A percentile compares a stretch with the other conserved stretches of the same genome.
phyloP scores from a whole-genome alignment of 495 filamentous ascomycete genomes.

The Penicillium mononematosum region DNA sequence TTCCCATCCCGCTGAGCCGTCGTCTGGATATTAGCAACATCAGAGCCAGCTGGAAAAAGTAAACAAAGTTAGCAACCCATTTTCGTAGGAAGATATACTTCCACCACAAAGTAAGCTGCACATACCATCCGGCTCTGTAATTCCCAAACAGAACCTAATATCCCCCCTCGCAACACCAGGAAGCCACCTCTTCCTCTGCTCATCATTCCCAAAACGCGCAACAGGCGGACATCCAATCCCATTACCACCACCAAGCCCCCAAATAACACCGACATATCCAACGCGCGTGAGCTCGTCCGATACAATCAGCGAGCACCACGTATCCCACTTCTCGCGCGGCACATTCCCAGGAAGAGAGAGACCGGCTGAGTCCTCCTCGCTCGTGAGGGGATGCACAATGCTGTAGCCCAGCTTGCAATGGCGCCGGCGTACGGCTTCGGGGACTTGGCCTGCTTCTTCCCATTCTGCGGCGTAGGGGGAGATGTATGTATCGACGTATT shows the following conservation, averaged over 20 bases:
- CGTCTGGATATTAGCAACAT: conserved; percentile 54
- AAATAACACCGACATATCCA: conserved; percentile 45
- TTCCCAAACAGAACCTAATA: conserved; percentile 53
- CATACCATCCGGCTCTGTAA: conserved; percentile 55
- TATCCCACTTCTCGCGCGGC: conserved; percentile 48
- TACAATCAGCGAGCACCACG: conserved; percentile 49
- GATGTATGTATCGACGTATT: conserved; percentile 47
- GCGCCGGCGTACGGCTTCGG: conserved; percentile 34
- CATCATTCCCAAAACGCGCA: conserved; percentile 49
- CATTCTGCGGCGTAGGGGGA: conserved; percentile 48
- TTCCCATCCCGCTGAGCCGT: conserved; percentile 47
- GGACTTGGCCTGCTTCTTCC: conserved; percentile 48
- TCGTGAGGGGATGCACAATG: conserved; percentile 40
- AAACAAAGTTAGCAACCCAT: conserved; percentile 4
- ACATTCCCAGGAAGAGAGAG: conserved; percentile 41
- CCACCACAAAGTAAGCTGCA: not conserved
- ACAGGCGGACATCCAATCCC: conserved; percentile 55
- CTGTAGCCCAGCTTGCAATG: conserved; percentile 43
- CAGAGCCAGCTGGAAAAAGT: conserved; percentile 42
- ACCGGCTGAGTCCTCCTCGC: conserved; percentile 32
- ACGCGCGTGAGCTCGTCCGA: conserved; percentile 47
- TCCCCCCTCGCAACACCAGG: conserved; percentile 49
- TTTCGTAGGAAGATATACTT: not conserved
- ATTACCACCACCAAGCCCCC: conserved; percentile 53
- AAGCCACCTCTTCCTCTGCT: conserved; percentile 50